Evolutionary conservation across 2,329 filamentous ascomycete genomes (phyloP), one percentile per base, ranked within the genome.

Genomic region (Ophiosphaerella narmari): DNA sequence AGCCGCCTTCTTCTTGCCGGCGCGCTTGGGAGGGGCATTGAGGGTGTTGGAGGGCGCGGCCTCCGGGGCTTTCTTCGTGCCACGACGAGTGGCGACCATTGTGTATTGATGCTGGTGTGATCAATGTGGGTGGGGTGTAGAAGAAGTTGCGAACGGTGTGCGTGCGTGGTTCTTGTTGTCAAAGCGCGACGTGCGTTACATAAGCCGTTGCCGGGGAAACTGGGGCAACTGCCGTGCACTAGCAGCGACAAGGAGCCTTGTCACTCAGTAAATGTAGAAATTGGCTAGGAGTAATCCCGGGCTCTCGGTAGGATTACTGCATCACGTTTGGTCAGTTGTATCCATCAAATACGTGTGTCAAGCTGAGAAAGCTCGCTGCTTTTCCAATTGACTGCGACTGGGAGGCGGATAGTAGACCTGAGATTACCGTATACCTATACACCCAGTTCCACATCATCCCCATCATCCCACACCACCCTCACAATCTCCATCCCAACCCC

Each of bases 401-500:
- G 18, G 18, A 21, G 18, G 18, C 18, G 4, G 18, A 5, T 4
- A 21, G 4, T 21, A 21, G 18, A 5, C 3, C 18, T 21, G 2
- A 21, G 18, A 21, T 21, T 21, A 21, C 18, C 18, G 4, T 4
- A 21, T 21, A 29, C 26, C 26, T 11, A 23, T 14, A 18, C 23
- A 4, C 7, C 16, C 11, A 4, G 12, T 12, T 8, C 26, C 12
- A 37, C 11, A 18, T 37, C 12, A 35, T n/a, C 39, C 12, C 32
- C 4, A 7, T 16, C 37, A 31, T 38, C 39, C 50, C 38, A 54
- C 12, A 54, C 53, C 14, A 69, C 18, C 13, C 63, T 48, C 13
- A 70, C 48, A 13, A 70, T 54, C 35, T 72, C 67, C 70, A 72
- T 70, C 1, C 70, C 70, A 16, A 72, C 67, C 14, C 70, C 70